A percentile compares a stretch with the other conserved stretches of the same genome.
Evolutionary conservation across 2,329 filamentous ascomycete species (phyloP).

Genomic region (Paramyrothecium sp.): DNA sequence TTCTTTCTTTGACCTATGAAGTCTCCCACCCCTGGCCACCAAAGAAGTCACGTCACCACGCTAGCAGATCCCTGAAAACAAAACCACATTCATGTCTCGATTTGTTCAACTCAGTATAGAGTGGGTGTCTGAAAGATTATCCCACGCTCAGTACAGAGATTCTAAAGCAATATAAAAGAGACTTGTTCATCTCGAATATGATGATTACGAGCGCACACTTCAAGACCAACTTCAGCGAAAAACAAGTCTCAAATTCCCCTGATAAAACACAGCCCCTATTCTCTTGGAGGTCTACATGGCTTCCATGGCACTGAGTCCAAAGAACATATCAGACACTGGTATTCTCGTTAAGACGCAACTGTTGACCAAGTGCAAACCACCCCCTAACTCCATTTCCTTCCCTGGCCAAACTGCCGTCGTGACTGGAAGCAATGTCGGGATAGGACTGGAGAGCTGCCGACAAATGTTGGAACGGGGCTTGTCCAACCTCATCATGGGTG

Average conservation of each 20-base stretch:
- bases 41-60: too few species aligned
- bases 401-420: conserved; percentile 17
- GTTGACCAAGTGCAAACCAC: neutral
- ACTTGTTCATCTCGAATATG: too few species aligned
- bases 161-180: too few species aligned
- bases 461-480: conserved; percentile 36
- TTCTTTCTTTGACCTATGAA: too few species aligned
- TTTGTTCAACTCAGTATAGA: neutral
- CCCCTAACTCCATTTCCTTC: neutral
- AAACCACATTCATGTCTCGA: too few species aligned
- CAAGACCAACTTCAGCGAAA: too few species aligned
- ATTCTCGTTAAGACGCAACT: neutral
- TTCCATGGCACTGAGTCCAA: neutral
- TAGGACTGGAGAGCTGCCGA: conserved; percentile 41
- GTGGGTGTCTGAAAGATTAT: neutral
- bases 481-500: conserved; percentile 40
- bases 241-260: too few species aligned
- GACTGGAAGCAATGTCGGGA: conserved; percentile 43
- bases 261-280: too few species aligned
- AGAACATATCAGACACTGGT: neutral
- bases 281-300: neutral
- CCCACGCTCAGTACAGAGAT: neutral
- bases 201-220: too few species aligned
- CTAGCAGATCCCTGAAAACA: too few species aligned
- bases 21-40: too few species aligned